Percentiles rank a stretch among this genome's conserved stretches.
Evolutionary conservation across 2,329 filamentous ascomycete genomes (phyloP).

Genomic region (Alternaria burnsii): DNA sequence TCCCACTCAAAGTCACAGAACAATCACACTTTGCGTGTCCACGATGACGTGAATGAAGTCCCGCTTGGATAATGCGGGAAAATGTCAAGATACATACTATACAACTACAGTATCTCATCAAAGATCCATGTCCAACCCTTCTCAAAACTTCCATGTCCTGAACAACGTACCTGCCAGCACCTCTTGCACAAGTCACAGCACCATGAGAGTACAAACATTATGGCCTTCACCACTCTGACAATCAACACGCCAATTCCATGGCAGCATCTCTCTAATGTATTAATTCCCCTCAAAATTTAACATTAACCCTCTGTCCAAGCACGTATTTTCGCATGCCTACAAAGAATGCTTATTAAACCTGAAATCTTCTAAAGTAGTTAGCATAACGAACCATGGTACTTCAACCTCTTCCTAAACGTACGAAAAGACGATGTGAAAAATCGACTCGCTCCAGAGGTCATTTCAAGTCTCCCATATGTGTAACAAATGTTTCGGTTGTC

Average conservation of each 20-base stretch:
- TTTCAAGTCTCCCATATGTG: neutral
- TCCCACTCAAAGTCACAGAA: neutral
- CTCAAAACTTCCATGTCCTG: neutral
- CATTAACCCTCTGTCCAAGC: too few species aligned
- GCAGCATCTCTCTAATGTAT: too few species aligned
- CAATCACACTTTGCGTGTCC: neutral
- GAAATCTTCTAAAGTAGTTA: neutral
- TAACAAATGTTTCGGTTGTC: neutral
- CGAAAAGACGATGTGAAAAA: slow-evolving; percentile 1
- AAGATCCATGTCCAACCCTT: neutral
- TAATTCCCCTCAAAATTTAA: too few species aligned
- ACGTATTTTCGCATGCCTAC: too few species aligned
- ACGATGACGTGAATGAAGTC: neutral
- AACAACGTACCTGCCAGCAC: neutral
- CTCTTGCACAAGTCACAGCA: slow-evolving; percentile 1
- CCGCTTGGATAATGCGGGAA: neutral
- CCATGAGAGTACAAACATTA: slow-evolving; percentile 4
- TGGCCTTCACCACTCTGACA: neutral
- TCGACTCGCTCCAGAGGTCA: neutral
- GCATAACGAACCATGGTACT: slow-evolving; percentile 2
- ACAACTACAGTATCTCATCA: neutral
- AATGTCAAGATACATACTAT: neutral
- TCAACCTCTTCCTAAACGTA: neutral
- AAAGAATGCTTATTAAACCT: neutral
- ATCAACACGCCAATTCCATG: neutral